Conservation (phyloP, 2,329 filamentous ascomycete species). For the Nectriaceae sp. region DNA sequence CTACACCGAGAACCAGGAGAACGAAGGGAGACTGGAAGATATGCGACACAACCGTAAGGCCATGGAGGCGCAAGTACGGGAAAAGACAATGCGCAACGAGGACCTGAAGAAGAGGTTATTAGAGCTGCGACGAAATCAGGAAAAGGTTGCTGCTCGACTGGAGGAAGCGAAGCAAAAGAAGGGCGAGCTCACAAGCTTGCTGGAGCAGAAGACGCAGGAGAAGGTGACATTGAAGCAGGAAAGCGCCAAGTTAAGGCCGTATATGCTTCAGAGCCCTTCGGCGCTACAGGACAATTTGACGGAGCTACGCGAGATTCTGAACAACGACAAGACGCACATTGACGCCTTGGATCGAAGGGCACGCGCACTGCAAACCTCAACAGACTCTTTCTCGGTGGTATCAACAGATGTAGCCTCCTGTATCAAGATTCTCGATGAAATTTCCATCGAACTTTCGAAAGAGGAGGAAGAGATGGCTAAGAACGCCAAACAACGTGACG, state of each 20-base stretch:
- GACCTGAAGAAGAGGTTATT: constrained; percentile 81
- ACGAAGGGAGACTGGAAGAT: constrained; percentile 76
- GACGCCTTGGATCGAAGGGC: constrained; percentile 84
- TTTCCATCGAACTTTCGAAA: constrained; percentile 78
- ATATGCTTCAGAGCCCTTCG: constrained; percentile 85
- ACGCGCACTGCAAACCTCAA: constrained; percentile 88
- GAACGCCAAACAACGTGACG: constrained; percentile 81
- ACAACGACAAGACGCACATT: constrained; percentile 79
- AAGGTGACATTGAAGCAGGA: constrained; percentile 78
- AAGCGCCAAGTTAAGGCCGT: constrained; percentile 85
- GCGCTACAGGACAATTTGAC: constrained; percentile 79
- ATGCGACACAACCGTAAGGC: constrained; percentile 78
- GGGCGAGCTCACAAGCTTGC: constrained; percentile 67
- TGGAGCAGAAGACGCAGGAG: constrained; percentile 72
- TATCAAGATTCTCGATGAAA: constrained; percentile 86
- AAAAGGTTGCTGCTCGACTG: constrained; percentile 78
- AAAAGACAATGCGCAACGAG: constrained; percentile 84
- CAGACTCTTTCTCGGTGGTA: constrained; percentile 85
- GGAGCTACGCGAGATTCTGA: constrained; percentile 78
- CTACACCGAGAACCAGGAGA: constrained; percentile 83
- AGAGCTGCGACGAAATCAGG: constrained; percentile 79
- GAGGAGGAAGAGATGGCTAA: constrained; percentile 88
- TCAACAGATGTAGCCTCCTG: constrained; percentile 83
- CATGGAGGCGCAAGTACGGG: constrained; percentile 78
- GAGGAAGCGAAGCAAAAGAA: constrained; percentile 84